A percentile compares a stretch with the other conserved stretches of the same genome.
These are phyloP conservation scores for Typha latifolia DNA, from an alignment of 176 grass and related monocot species.

Conservation along the genomic window DNA sequence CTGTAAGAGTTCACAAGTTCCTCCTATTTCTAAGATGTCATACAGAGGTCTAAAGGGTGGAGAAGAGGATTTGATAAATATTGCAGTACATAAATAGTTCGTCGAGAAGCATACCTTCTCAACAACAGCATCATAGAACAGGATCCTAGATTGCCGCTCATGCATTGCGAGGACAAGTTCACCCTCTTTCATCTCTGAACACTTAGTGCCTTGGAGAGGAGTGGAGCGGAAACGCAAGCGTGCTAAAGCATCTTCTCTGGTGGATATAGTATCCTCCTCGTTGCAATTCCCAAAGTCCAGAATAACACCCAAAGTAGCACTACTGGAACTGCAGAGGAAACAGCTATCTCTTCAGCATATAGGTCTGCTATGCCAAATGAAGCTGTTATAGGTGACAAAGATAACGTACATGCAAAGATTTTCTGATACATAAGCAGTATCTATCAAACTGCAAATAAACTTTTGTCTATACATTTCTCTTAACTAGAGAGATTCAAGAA, in stretches of 20 bases:
- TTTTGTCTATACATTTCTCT: no score
- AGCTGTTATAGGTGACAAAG: background rate
- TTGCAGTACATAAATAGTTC: no score
- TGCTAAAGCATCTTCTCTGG: conserved; percentile 19
- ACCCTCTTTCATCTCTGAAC: conserved; percentile 27
- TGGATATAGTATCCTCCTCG: conserved; percentile 23
- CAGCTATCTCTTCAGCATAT: background rate
- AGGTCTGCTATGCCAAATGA: background rate
- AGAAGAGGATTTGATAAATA: no score
- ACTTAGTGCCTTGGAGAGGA: conserved; percentile 23
- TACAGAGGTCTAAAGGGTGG: no score
- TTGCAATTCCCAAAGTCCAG: conserved; percentile 19
- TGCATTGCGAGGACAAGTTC: conserved; percentile 29
- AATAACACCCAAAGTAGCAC: conserved; percentile 7
- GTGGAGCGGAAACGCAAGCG: conserved; percentile 28
- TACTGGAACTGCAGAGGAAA: conserved; percentile 6
- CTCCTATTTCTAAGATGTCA: no score
- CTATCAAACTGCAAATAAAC: no score
- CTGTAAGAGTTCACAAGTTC: no score
- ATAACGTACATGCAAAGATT: no score
- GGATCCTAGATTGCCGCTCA: conserved; percentile 11
- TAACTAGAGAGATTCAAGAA: no score
- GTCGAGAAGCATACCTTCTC: conserved; percentile 20
- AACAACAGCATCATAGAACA: conserved; percentile 36
- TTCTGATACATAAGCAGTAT: no score